Conservation (phyloP, 1,284 basidiomycete species). For the Amylostereum areolatum region DNA sequence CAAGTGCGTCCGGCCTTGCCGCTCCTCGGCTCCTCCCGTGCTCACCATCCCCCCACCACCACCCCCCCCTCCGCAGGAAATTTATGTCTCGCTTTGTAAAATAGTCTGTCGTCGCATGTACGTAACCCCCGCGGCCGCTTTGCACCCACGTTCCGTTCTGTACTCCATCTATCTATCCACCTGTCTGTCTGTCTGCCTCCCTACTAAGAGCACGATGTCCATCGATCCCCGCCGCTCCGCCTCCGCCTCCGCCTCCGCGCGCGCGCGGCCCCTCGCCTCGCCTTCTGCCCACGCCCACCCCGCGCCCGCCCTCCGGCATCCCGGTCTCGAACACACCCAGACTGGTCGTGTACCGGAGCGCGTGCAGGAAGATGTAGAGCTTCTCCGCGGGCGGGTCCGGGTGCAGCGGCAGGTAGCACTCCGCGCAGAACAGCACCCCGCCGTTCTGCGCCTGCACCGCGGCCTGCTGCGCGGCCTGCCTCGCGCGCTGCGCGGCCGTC, state of each 20-base stretch:
- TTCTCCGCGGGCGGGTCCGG: slow-evolving; percentile 88
- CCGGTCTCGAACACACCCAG: slow-evolving; percentile 70
- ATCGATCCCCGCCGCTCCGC: too few species aligned
- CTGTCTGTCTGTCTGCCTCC: too few species aligned
- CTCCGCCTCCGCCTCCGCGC: too few species aligned
- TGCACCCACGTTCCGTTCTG: too few species aligned
- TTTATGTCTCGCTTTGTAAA: neutral
- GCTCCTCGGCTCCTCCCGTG: too few species aligned
- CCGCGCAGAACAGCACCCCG: slow-evolving; percentile 60
- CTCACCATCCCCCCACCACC: too few species aligned
- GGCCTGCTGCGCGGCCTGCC: slow-evolving; percentile 12
- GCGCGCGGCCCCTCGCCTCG: too few species aligned
- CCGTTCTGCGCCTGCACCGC: slow-evolving; percentile 13
- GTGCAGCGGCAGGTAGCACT: slow-evolving; percentile 86
- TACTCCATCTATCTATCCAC: too few species aligned
- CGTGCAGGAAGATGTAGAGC: slow-evolving; percentile 92
- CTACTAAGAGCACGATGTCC: too few species aligned
- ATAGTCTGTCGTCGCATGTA: too few species aligned
- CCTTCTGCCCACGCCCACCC: slow-evolving; percentile 67
- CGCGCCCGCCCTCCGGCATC: slow-evolving; percentile 66
- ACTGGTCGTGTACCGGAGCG: slow-evolving; percentile 75
- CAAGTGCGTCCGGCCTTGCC: too few species aligned
- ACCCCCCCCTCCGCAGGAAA: neutral
- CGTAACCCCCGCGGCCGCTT: too few species aligned
- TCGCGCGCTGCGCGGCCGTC: slow-evolving; percentile 9